These are phyloP conservation scores for Apiotrichum akiyoshidainum DNA, from an alignment of 1,284 basidiomycete species.

Conservation along the genomic window DNA sequence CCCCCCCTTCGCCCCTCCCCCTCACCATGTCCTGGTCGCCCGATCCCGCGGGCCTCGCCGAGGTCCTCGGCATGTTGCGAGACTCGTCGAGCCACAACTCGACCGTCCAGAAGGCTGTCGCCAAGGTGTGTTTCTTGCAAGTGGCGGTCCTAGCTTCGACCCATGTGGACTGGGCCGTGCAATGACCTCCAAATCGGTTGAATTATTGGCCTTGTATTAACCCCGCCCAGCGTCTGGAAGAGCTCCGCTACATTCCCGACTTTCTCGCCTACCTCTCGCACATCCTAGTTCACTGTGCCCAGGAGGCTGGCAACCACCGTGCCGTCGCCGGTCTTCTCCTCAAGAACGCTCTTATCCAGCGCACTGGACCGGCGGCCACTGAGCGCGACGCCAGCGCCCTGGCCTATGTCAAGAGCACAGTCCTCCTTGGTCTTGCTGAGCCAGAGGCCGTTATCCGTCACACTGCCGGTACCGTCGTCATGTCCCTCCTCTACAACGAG, in stretches of 20 bases:
- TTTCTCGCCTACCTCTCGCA: constrained; percentile 96
- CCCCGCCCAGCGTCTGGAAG: constrained; percentile 74
- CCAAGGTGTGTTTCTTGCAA: constrained; percentile 40
- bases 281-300: constrained; percentile 65
- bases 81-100: constrained; percentile 51
- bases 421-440: constrained; percentile 77
- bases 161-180: no score
- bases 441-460: constrained; percentile 78
- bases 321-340: constrained; percentile 94
- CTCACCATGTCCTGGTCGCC: constrained; percentile 48
- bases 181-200: neutral
- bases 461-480: constrained; percentile 85
- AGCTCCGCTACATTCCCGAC: constrained; percentile 81
- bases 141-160: no score
- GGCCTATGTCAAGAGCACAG: constrained; percentile 75
- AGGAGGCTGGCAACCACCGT: constrained; percentile 82
- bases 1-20: constrained; percentile 1
- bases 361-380: constrained; percentile 25
- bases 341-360: constrained; percentile 71
- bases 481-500: constrained; percentile 75
- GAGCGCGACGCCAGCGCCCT: constrained; percentile 53
- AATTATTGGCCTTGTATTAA: neutral
- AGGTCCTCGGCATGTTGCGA: constrained; percentile 51
- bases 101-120: constrained; percentile 49
- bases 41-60: constrained; percentile 45